phyloP scores from a whole-genome alignment of 805 yeast species.

The Tetrapisispora fleetii region DNA sequence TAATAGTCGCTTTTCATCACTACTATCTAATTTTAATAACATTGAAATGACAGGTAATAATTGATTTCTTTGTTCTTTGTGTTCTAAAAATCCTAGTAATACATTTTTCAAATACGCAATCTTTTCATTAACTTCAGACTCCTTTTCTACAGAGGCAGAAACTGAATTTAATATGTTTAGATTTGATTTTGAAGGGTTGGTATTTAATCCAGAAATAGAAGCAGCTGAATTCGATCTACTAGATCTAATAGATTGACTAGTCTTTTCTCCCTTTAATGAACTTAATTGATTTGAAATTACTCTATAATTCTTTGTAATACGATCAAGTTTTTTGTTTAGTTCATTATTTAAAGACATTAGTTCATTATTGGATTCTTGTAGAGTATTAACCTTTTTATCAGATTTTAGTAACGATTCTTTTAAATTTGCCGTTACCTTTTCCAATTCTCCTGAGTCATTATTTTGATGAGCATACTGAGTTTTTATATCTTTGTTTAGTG shows the following conservation, averaged over 20 bases:
- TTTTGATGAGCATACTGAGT: conserved; percentile 18
- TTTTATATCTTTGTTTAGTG: conserved; percentile 24
- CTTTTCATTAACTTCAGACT: conserved; percentile 33
- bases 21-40: conserved; percentile 54
- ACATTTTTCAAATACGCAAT: conserved; percentile 82
- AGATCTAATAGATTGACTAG: conserved; percentile 19
- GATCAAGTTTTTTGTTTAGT: conserved; percentile 52
- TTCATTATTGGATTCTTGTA: conserved; percentile 43
- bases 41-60: conserved; percentile 79
- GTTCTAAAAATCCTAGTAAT: conserved; percentile 82
- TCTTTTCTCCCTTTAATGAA: conserved; percentile 31
- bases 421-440: conserved; percentile 31
- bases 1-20: conserved; percentile 67
- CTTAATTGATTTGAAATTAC: conserved; percentile 49
- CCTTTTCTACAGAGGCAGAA: conserved; percentile 2
- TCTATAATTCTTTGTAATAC: conserved; percentile 62
- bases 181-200: background rate
- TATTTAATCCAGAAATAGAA: conserved; percentile 15
- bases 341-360: conserved; percentile 59
- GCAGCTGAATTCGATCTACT: conserved; percentile 32
- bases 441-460: conserved; percentile 27
- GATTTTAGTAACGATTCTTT: conserved; percentile 44
- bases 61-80: conserved; percentile 80
- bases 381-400: conserved; percentile 43
- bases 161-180: background rate